Evolutionary conservation across 805 yeast genomes (phyloP).

Genomic region (Starmerella roubikii): DNA sequence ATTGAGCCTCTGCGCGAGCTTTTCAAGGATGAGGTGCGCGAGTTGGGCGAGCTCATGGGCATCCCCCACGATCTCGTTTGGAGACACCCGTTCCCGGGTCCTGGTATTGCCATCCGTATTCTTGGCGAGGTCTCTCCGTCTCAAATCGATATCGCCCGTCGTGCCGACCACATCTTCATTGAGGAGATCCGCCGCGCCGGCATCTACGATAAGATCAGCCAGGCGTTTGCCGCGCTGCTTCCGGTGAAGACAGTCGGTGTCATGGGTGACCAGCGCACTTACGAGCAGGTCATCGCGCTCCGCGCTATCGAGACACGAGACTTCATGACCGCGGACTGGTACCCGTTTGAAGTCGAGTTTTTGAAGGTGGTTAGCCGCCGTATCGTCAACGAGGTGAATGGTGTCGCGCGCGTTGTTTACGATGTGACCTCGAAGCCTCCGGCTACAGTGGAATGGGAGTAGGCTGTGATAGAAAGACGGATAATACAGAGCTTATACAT

Average conservation of each 20-base stretch:
- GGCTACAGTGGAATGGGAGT: slow-evolving; percentile 99
- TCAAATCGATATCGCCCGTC: slow-evolving; percentile 93
- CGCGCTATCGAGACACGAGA: slow-evolving; percentile 96
- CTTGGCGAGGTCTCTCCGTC: slow-evolving; percentile 89
- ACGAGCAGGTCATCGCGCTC: slow-evolving; percentile 97
- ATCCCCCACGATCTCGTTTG: slow-evolving; percentile 94
- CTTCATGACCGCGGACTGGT: slow-evolving; percentile 99
- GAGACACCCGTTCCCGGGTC: slow-evolving; percentile 99
- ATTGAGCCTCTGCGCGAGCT: slow-evolving; percentile 98
- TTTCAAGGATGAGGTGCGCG: slow-evolving; percentile 97
- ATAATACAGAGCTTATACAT: neutral
- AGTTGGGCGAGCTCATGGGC: slow-evolving; percentile 84
- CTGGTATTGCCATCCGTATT: slow-evolving; percentile 97
- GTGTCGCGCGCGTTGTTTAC: slow-evolving; percentile 97
- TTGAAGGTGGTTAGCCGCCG: slow-evolving; percentile 86
- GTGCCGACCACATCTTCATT: slow-evolving; percentile 90
- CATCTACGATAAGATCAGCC: slow-evolving; percentile 80
- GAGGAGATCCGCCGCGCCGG: slow-evolving; percentile 93
- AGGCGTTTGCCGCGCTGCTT: slow-evolving; percentile 91
- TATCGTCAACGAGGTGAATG: slow-evolving; percentile 96
- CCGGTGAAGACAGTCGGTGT: slow-evolving; percentile 99
- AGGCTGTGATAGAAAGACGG: slow-evolving; percentile 21
- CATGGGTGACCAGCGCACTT: slow-evolving; percentile 98
- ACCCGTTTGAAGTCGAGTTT: slow-evolving; percentile 78
- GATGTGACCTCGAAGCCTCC: slow-evolving; percentile 99